Percentiles rank a stretch among this genome's conserved stretches.
phyloP scores from a whole-genome alignment of 352 stramenopile species.

The Lagenidium giganteum region DNA sequence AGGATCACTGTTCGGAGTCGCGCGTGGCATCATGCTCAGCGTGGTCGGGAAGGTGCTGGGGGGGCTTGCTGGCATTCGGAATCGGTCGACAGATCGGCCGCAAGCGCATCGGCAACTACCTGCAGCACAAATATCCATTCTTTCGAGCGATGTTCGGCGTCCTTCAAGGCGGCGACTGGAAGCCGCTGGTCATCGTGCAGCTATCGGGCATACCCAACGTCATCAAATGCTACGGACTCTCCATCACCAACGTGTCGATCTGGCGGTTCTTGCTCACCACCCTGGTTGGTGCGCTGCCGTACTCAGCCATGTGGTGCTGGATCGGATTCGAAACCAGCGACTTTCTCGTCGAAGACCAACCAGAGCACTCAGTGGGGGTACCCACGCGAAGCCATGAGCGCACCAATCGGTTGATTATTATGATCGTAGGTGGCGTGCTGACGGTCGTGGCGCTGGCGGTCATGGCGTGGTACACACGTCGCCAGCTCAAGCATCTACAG shows the following conservation, averaged over 20 bases:
- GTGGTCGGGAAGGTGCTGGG: slow-evolving; percentile 11
- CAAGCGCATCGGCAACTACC: slow-evolving; percentile 5
- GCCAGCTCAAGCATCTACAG: slow-evolving; percentile 7
- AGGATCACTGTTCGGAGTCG: slow-evolving; percentile 11
- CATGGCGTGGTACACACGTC: slow-evolving; percentile 4
- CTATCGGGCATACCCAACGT: slow-evolving; percentile 9
- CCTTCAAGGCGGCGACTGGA: slow-evolving; percentile 11
- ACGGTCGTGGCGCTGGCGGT: slow-evolving; percentile 5
- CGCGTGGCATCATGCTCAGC: slow-evolving; percentile 3
- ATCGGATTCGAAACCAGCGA: slow-evolving; percentile 3
- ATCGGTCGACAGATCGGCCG: slow-evolving; percentile 8
- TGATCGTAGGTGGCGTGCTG: slow-evolving; percentile 3
- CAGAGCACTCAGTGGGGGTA: background rate
- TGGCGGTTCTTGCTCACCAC: slow-evolving; percentile 5
- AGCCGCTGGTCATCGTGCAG: slow-evolving; percentile 13
- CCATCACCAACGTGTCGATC: slow-evolving; percentile 7
- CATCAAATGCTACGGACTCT: slow-evolving; percentile 14
- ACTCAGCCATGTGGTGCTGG: slow-evolving; percentile 10
- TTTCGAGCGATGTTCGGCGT: slow-evolving; percentile 10
- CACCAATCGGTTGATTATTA: slow-evolving; percentile 3
- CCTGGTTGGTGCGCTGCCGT: slow-evolving; percentile 7
- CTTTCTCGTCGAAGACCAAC: background rate
- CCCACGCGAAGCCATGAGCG: too few relatives aligned
- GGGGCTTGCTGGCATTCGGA: slow-evolving; percentile 5
- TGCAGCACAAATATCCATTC: slow-evolving; percentile 1